Percentiles rank a stretch among this genome's conserved stretches.
phyloP scores from a whole-genome alignment of 768 basidiomycete genomes.

The Cantharellus anzutake region DNA sequence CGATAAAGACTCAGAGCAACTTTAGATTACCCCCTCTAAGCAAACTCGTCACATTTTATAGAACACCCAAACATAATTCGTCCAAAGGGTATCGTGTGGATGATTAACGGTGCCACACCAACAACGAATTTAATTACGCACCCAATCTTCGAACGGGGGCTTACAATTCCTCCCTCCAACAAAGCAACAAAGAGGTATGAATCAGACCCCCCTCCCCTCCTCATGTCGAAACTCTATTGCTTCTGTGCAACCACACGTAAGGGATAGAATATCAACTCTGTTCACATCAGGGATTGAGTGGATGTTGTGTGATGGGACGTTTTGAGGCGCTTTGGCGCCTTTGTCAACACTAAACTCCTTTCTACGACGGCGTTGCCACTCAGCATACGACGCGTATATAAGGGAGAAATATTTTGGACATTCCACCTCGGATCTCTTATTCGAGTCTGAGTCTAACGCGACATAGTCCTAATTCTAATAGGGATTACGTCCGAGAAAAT shows the following conservation, averaged over 20 bases:
- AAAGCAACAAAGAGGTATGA: slow-evolving; percentile 60
- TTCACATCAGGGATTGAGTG: too few relatives aligned
- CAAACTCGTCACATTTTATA: slow-evolving; percentile 65
- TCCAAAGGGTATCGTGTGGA: slow-evolving; percentile 68
- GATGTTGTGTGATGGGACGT: too few relatives aligned
- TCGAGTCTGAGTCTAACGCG: too few relatives aligned
- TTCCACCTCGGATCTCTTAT: too few relatives aligned
- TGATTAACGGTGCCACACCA: slow-evolving; percentile 47
- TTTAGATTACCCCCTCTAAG: slow-evolving; percentile 58
- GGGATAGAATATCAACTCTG: slow-evolving; percentile 23
- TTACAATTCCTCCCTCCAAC: slow-evolving; percentile 64
- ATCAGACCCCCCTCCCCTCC: slow-evolving; percentile 31
- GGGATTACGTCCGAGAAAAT: slow-evolving; percentile 30
- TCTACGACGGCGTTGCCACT: too few relatives aligned
- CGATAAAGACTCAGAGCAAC: slow-evolving; percentile 16
- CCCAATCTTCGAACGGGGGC: slow-evolving; percentile 27
- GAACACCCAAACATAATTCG: slow-evolving; percentile 79
- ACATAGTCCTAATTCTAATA: too few relatives aligned
- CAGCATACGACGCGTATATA: too few relatives aligned
- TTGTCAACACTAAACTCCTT: too few relatives aligned
- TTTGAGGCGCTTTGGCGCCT: too few relatives aligned
- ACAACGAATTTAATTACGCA: neutral
- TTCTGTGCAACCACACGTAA: slow-evolving; percentile 68
- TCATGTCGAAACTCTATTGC: slow-evolving; percentile 81
- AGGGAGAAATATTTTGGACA: too few relatives aligned